phyloP scores from a whole-genome alignment of 257 asterid genomes.

The Penstemon eatonii region DNA sequence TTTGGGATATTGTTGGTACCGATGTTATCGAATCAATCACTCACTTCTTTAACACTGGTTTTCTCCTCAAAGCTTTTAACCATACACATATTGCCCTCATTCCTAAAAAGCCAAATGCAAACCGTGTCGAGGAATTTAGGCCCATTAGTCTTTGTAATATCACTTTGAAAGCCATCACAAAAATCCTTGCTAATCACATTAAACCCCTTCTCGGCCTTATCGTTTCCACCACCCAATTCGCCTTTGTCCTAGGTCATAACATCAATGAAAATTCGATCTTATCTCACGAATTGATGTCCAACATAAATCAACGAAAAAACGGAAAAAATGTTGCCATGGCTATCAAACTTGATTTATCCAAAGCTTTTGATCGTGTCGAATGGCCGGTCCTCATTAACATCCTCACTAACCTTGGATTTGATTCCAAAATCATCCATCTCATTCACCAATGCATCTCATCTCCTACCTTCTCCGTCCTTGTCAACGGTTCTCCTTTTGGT shows the following conservation, averaged over 20 bases:
- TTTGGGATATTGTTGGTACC: not conserved
- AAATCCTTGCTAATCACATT: not conserved
- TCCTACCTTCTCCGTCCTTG: not conserved
- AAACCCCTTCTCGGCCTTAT: not conserved
- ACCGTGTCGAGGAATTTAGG: not conserved
- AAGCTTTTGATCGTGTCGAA: not conserved
- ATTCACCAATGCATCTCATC: not conserved
- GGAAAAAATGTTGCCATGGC: not conserved
- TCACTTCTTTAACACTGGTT: not conserved
- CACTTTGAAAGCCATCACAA: not conserved
- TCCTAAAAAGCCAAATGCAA: not conserved
- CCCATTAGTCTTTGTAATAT: not conserved
- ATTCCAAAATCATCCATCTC: not conserved
- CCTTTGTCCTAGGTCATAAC: not conserved
- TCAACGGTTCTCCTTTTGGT: not conserved
- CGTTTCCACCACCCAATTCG: not conserved
- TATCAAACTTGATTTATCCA: not conserved
- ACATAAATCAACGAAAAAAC: not conserved
- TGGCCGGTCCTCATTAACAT: not conserved
- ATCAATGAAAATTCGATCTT: not conserved
- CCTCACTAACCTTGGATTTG: not conserved
- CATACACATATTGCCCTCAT: not conserved
- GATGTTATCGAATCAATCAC: not conserved
- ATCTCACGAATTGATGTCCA: not conserved
- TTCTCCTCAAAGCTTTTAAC: not conserved